A percentile compares a stretch with the other conserved stretches of the same genome.
Evolutionary conservation across 306 rosid species (phyloP).

Genomic region (Trifolium dubium): DNA sequence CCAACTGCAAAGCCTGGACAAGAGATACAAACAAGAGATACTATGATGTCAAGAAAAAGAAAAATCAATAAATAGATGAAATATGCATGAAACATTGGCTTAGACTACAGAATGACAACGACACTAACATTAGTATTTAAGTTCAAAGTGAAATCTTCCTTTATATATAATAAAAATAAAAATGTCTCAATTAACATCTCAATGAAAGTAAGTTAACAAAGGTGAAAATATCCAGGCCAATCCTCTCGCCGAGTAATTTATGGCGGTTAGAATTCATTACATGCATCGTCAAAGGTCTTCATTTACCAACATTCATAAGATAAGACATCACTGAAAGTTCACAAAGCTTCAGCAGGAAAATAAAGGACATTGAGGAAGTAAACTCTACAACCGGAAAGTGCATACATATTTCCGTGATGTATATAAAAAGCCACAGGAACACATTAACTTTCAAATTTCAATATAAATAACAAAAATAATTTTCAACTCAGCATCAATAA

Average conservation of each 20-base stretch:
- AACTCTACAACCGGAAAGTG: conserved; percentile 18
- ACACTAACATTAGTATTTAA: conserved; percentile 4
- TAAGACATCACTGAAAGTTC: not conserved
- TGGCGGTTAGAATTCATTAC: not conserved
- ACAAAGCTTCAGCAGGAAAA: conserved; percentile 18
- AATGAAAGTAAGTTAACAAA: not conserved
- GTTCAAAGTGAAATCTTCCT: not conserved
- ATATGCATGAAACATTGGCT: not conserved
- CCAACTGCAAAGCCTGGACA: conserved; percentile 86
- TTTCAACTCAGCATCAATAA: conserved; percentile 4
- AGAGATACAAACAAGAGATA: conserved; percentile 23
- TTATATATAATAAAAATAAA: not conserved
- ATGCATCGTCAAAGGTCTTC: not conserved
- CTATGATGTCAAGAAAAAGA: conserved; percentile 3
- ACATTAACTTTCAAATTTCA: not conserved
- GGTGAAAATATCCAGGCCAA: not conserved
- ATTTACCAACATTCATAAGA: conserved; percentile 8
- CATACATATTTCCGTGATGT: not conserved
- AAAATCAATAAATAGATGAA: conserved; percentile 5
- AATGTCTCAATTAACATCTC: not conserved
- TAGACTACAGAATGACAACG: conserved; percentile 2
- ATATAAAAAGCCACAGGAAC: not conserved
- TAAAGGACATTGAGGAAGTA: not conserved
- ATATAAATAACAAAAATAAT: not conserved
- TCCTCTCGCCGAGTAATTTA: conserved; percentile 4